These are phyloP conservation scores for Penicillium robsamsonii DNA, from an alignment of 495 filamentous ascomycete genomes.

Conservation along the genomic window DNA sequence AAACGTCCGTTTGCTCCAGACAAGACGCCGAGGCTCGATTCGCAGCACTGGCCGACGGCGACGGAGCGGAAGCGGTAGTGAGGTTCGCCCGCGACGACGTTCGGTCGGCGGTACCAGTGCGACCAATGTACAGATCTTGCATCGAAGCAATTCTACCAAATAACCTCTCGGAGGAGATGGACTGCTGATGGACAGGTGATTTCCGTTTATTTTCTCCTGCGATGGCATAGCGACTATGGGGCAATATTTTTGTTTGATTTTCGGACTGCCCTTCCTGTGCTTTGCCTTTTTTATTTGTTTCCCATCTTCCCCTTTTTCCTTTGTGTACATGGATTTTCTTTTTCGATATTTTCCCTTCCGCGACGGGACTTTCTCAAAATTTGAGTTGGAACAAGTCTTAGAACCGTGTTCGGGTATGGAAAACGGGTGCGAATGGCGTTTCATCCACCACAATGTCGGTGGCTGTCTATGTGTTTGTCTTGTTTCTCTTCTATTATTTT, in stretches of 20 bases:
- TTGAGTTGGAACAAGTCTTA: conserved; percentile 45
- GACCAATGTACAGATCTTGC: conserved; percentile 39
- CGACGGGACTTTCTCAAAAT: conserved; percentile 27
- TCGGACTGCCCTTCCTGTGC: conserved; percentile 25
- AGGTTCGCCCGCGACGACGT: conserved; percentile 46
- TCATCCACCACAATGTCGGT: conserved; percentile 39
- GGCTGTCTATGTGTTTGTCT: conserved; percentile 33
- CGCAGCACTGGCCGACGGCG: conserved; percentile 39
- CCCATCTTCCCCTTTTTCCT: conserved; percentile 25
- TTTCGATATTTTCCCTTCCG: conserved; percentile 41
- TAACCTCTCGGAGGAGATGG: conserved; percentile 23
- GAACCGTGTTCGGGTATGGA: conserved; percentile 51
- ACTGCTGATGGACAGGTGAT: conserved; percentile 32
- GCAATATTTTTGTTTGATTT: conserved; percentile 34
- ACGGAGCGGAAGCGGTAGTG: conserved; percentile 48
- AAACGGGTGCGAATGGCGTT: conserved; percentile 53
- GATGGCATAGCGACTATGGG: conserved; percentile 47
- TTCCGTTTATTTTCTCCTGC: conserved; percentile 33
- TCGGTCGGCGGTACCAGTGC: conserved; percentile 40
- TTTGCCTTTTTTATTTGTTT: conserved; percentile 14
- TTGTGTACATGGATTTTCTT: conserved; percentile 50
- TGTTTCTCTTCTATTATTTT: conserved; percentile 22
- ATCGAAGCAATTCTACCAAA: conserved; percentile 51
- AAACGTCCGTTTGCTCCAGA: conserved; percentile 51
- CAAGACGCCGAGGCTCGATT: conserved; percentile 48